Conservation (phyloP, 352 stramenopile genomes). For the Peronospora farinosa region DNA sequence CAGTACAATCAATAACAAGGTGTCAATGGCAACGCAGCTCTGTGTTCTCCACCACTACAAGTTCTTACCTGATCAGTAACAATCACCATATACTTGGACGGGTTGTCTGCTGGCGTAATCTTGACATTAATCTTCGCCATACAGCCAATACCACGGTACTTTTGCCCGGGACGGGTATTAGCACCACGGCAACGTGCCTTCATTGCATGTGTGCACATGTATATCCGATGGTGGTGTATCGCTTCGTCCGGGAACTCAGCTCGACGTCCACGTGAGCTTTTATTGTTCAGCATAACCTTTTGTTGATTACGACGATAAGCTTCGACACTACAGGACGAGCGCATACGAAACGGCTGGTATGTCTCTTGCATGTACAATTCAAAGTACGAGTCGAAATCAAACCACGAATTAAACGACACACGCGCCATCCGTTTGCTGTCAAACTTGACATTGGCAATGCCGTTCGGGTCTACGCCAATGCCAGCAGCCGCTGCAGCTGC, state of each 20-base stretch:
- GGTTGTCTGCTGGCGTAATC: slow-evolving; percentile 76
- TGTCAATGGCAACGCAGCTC: slow-evolving; percentile 2
- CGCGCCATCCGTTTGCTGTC: slow-evolving; percentile 80
- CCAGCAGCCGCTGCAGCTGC: slow-evolving; percentile 13
- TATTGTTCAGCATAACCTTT: slow-evolving; percentile 86
- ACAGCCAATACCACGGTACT: slow-evolving; percentile 78
- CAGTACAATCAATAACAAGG: slow-evolving; percentile 5
- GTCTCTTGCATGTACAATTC: slow-evolving; percentile 86
- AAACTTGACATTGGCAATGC: slow-evolving; percentile 34
- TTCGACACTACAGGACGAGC: slow-evolving; percentile 77
- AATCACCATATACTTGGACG: slow-evolving; percentile 84
- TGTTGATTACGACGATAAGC: slow-evolving; percentile 80
- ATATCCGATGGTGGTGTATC: slow-evolving; percentile 85
- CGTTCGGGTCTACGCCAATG: slow-evolving; percentile 16
- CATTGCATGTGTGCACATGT: slow-evolving; percentile 86
- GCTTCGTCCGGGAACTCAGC: slow-evolving; percentile 77
- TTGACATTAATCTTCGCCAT: slow-evolving; percentile 87
- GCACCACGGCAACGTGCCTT: slow-evolving; percentile 73
- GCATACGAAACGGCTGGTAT: slow-evolving; percentile 83
- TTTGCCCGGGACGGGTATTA: slow-evolving; percentile 67
- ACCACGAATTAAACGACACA: slow-evolving; percentile 84
- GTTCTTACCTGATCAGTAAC: slow-evolving; percentile 70
- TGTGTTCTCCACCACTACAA: neutral
- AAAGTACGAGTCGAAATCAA: slow-evolving; percentile 84
- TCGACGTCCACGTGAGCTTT: slow-evolving; percentile 69